Evolutionary conservation across 805 yeast genomes (phyloP), one percentile per base, ranked within the genome.

Genomic region (Ogataea corticis): DNA sequence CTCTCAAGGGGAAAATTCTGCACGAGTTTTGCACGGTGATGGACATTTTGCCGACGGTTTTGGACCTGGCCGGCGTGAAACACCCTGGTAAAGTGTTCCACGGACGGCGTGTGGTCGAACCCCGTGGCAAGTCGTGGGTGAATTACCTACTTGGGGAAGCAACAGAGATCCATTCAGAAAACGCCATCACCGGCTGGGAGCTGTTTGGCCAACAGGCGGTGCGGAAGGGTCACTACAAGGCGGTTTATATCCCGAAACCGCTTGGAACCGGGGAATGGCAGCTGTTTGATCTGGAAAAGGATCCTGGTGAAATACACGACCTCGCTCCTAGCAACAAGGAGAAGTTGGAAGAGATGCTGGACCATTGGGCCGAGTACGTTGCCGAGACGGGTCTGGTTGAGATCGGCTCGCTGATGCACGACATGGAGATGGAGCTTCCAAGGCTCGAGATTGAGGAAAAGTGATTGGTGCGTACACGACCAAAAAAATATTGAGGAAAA

Each of bases 21-120:
- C 59, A 62, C 21, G 74, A 62, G 17, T 80, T 80, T 47, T 58
- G 69, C 13, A 79, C 84, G 0, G 83, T 80, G 3, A 79, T 79
- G 83, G 85, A 80, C 61, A 71, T 79, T 23, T 58, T 76, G 28
- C 85, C 85, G 1, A 80, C 85, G 0, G 59, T 80, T 7, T 59
- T 80, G 12, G 82, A 78, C 1, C 42, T 77, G 2, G 76, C 82
- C 2, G 69, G 66, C n/a, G 62, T 75, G 2, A 38, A 59, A 13
- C 77, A 73, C 42, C 80, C 80, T 7, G 73, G 73, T 0, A 54
- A 54, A 0, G 30, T 19, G 1, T 78, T 70, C 55, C 59, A 68
- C 33, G 78, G 77, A 2, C 58, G 80, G 11, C 40, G 61, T 7
- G 77, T 79, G 11, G 74, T 65, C n/a, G 49, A 46, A 3, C 73